Conservation (phyloP, 805 yeast genomes). For the Ogataea dorogensis region DNA sequence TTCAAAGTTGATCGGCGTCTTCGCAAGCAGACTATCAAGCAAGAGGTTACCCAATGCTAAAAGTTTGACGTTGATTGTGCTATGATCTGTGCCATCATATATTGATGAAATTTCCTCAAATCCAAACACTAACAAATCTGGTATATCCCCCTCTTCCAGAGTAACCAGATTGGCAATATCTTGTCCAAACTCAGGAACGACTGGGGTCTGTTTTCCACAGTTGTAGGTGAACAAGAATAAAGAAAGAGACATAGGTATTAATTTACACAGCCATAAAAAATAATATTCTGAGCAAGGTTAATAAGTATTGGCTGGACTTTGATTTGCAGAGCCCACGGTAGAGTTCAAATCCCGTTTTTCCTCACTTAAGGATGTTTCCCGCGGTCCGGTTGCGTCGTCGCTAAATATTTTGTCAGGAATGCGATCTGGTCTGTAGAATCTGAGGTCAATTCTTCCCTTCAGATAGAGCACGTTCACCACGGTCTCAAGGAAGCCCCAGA, state of each 20-base stretch:
- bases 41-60: constrained; percentile 37
- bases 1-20: constrained; percentile 40
- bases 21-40: constrained; percentile 34
- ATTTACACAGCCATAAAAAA: constrained; percentile 2
- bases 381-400: too few species aligned
- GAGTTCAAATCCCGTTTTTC: constrained; percentile 2
- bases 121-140: constrained; percentile 57
- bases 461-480: constrained; percentile 56
- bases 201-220: constrained; percentile 30
- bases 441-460: constrained; percentile 65
- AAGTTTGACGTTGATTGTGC: constrained; percentile 38
- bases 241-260: constrained; percentile 9
- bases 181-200: constrained; percentile 28
- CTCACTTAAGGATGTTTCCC: constrained; percentile 2
- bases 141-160: constrained; percentile 31
- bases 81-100: constrained; percentile 50
- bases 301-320: constrained; percentile 1
- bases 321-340: neutral
- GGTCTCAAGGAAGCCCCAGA: constrained; percentile 68
- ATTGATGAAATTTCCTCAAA: constrained; percentile 63
- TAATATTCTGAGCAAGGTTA: constrained; percentile 1
- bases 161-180: constrained; percentile 7
- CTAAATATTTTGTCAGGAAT: constrained; percentile 17
- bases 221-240: constrained; percentile 15
- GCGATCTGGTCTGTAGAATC: constrained; percentile 75